Percentiles rank a stretch among this genome's conserved stretches.
Conservation (phyloP, 2,329 filamentous ascomycete species). For the Pyrenochaeta sp. region DNA sequence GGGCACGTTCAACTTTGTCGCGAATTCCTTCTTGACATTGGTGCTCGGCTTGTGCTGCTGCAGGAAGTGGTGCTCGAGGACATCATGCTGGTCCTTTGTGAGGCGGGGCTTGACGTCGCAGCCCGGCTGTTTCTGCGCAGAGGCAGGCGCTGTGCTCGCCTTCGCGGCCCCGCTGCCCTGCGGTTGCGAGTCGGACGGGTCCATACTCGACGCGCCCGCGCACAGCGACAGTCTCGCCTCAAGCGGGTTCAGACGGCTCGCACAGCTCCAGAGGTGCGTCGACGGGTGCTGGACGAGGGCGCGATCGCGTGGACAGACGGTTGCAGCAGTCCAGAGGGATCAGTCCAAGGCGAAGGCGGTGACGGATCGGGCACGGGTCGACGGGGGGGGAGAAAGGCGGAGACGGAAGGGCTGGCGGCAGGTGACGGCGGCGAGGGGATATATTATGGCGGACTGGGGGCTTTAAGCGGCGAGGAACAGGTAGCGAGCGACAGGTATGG, state of each 20-base stretch:
- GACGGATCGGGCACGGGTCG: constrained; percentile 21
- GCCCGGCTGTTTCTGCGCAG: constrained; percentile 35
- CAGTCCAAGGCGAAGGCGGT: constrained; percentile 6
- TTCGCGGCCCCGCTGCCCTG: constrained; percentile 17
- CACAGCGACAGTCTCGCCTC: constrained; percentile 22
- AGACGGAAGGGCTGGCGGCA: no score
- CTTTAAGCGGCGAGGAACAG: constrained; percentile 9
- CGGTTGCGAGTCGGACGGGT: constrained; percentile 30
- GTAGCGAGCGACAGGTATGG: constrained; percentile 17
- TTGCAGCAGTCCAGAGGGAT: not conserved
- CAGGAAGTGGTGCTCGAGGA: constrained; percentile 60
- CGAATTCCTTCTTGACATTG: constrained; percentile 60
- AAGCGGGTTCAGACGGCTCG: constrained; percentile 16
- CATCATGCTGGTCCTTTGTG: constrained; percentile 63
- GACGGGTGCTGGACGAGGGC: constrained; percentile 2
- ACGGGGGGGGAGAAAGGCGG: constrained; percentile 6
- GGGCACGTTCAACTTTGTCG: constrained; percentile 57
- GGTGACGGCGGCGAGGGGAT: constrained; percentile 8
- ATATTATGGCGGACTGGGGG: not conserved
- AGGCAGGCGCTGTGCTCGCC: constrained; percentile 24
- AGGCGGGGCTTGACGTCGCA: constrained; percentile 61
- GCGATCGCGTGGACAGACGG: constrained; percentile 1
- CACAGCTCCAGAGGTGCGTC: constrained; percentile 1
- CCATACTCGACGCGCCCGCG: constrained; percentile 40
- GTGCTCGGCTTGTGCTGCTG: constrained; percentile 60